phyloP scores from a whole-genome alignment of 2,329 filamentous ascomycete species.

The Thelonectria blattea region DNA sequence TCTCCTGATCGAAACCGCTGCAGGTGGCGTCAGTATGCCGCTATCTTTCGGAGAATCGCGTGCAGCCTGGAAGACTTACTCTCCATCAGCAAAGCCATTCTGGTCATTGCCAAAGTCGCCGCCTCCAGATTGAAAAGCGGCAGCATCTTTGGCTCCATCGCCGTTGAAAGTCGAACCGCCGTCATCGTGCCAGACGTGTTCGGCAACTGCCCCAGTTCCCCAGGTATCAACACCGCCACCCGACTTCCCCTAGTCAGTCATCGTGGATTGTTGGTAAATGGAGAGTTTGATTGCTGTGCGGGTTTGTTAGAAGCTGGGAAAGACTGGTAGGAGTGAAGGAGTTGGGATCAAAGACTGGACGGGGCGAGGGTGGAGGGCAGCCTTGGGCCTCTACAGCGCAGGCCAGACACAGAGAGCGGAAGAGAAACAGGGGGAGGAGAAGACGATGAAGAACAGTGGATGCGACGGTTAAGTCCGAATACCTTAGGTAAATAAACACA shows the following conservation, averaged over 20 bases:
- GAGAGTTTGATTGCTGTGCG: background rate
- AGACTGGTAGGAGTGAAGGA: background rate
- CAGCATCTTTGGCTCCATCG: background rate
- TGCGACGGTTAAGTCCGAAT: background rate
- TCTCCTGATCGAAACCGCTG: constrained; percentile 11
- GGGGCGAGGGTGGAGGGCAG: background rate
- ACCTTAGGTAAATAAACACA: background rate
- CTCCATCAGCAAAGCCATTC: background rate
- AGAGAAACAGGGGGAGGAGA: background rate
- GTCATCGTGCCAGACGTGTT: background rate
- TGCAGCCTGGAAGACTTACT: background rate
- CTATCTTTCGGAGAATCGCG: background rate
- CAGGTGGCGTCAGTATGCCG: background rate
- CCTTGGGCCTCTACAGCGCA: background rate
- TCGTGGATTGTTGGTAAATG: constrained; percentile 3
- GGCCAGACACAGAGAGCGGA: no score
- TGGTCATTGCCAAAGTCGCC: background rate
- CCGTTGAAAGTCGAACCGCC: background rate
- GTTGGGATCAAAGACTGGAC: background rate
- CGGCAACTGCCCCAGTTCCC: background rate
- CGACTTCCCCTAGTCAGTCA: constrained; percentile 15
- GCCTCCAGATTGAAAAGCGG: background rate
- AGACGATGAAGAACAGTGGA: background rate
- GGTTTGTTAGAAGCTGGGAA: background rate
- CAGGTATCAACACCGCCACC: constrained; percentile 9